These are phyloP conservation scores for Colletotrichum musae DNA, from an alignment of 2,329 filamentous ascomycete genomes.

Conservation along the genomic window DNA sequence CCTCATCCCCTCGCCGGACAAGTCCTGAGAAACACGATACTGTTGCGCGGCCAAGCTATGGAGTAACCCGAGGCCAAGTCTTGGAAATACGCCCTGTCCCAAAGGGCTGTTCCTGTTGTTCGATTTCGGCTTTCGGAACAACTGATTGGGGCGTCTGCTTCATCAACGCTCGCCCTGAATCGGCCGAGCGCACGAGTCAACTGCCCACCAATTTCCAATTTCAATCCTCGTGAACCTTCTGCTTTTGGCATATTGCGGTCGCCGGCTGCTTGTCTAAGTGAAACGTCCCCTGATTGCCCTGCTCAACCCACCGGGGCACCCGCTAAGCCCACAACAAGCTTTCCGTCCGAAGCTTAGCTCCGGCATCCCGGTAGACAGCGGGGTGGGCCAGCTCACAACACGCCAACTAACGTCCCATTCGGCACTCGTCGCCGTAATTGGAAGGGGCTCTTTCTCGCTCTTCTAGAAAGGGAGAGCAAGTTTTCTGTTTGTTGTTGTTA, in stretches of 20 bases:
- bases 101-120: not conserved
- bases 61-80: constrained; percentile 1
- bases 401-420: constrained; percentile 15
- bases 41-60: not conserved
- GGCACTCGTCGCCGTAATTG: constrained; percentile 30
- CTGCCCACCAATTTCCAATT: constrained; percentile 4
- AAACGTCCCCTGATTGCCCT: constrained; percentile 27
- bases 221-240: constrained; percentile 7
- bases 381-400: not conserved
- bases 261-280: constrained; percentile 5
- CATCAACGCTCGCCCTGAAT: constrained; percentile 3
- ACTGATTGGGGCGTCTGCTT: constrained; percentile 16
- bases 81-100: not conserved
- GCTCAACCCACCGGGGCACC: constrained; percentile 7
- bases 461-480: constrained; percentile 15
- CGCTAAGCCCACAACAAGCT: constrained; percentile 36
- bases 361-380: constrained; percentile 25
- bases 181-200: constrained; percentile 28
- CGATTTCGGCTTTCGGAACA: constrained; percentile 15
- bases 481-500: not conserved
- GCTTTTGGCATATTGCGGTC: constrained; percentile 20
- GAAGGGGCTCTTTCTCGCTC: not conserved
- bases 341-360: constrained; percentile 32
- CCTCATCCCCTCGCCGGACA: not conserved
- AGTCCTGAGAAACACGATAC: not conserved